These are phyloP conservation scores for Knoxdaviesia proteae DNA, from an alignment of 2,329 filamentous ascomycete genomes.

Conservation along the genomic window DNA sequence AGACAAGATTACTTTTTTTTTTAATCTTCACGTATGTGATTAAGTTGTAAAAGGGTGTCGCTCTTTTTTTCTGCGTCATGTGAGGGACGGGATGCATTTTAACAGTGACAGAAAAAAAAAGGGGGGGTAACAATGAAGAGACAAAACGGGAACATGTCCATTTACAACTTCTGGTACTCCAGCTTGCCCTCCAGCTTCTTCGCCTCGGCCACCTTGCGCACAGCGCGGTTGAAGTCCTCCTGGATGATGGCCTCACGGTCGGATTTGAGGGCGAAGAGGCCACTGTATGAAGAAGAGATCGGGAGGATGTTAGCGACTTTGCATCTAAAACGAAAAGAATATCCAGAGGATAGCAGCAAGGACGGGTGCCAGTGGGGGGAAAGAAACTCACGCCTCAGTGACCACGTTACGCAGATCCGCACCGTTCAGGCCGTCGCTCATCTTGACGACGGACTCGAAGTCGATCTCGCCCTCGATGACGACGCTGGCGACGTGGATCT, in stretches of 20 bases:
- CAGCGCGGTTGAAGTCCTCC: conserved; percentile 98
- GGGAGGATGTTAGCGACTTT: conserved; percentile 9
- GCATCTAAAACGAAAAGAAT: conserved; percentile 6
- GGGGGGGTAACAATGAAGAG: background rate
- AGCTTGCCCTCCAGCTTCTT: conserved; percentile 98
- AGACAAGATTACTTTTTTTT: background rate
- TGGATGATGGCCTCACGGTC: conserved; percentile 92
- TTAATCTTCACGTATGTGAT: background rate
- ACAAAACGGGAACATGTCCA: background rate
- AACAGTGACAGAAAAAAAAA: background rate
- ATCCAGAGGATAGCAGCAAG: background rate
- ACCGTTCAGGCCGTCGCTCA: conserved; percentile 96
- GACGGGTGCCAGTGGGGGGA: background rate
- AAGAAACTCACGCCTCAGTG: conserved; percentile 70
- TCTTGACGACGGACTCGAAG: conserved; percentile 98
- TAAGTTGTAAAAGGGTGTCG: background rate
- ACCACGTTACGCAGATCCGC: conserved; percentile 95
- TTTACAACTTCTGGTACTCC: conserved; percentile 85
- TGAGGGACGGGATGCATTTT: background rate
- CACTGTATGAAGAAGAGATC: conserved; percentile 26
- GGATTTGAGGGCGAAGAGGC: conserved; percentile 94
- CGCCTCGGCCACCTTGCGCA: conserved; percentile 86
- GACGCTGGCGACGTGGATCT: conserved; percentile 82
- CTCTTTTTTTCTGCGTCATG: background rate
- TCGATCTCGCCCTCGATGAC: conserved; percentile 87